Conservation (phyloP, 148 eudicot species). For the Cornus controversa region DNA sequence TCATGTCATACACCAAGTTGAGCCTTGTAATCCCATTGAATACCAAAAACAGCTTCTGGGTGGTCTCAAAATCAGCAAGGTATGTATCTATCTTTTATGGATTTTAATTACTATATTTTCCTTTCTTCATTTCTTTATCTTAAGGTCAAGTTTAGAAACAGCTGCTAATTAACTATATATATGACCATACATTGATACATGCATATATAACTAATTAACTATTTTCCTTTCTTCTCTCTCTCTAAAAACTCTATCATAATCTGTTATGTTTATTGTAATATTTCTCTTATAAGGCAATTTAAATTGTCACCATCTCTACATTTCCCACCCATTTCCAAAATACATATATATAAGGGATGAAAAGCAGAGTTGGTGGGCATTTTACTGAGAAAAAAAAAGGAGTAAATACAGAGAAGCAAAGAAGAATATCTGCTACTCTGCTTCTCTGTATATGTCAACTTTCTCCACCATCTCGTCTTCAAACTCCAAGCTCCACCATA, state of each 20-base stretch:
- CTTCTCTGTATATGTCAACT: not conserved
- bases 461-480: no score
- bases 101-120: no score
- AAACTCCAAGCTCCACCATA: no score
- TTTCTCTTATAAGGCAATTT: not conserved
- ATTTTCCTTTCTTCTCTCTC: conserved; percentile 14
- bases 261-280: conserved; percentile 1
- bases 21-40: conserved; percentile 43
- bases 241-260: not conserved
- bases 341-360: no score
- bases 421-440: conserved; percentile 22
- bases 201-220: no score
- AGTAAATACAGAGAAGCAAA: conserved; percentile 8
- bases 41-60: conserved; percentile 63
- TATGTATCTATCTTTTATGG: conserved; percentile 23
- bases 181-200: not conserved
- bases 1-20: conserved; percentile 61
- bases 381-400: not conserved
- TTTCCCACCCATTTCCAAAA: not conserved
- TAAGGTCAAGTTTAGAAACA: not conserved
- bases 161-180: not conserved
- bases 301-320: not conserved
- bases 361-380: not conserved
- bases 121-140: not conserved
- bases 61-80: conserved; percentile 62